Evolutionary conservation across 306 rosid genomes (phyloP).

Genomic region (Rosa chinensis): DNA sequence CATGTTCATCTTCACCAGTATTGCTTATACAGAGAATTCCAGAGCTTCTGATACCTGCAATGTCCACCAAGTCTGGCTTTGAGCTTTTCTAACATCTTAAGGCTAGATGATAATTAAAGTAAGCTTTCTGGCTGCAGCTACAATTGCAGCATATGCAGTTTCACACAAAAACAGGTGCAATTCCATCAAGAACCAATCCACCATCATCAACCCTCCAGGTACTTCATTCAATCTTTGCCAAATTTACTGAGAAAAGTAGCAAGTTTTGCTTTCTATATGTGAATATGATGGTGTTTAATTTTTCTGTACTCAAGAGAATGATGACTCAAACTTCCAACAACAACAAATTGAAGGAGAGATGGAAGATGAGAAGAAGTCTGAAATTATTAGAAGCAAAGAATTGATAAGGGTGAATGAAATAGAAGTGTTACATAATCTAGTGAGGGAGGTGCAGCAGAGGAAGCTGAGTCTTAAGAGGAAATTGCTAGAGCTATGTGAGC

Average conservation of each 20-base stretch:
- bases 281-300: conserved; percentile 9
- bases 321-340: conserved; percentile 22
- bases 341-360: conserved; percentile 20
- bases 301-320: conserved; percentile 22
- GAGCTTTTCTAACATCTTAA: conserved; percentile 10
- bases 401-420: conserved; percentile 12
- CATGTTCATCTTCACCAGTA: conserved; percentile 26
- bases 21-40: conserved; percentile 1
- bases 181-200: conserved; percentile 19
- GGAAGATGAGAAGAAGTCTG: conserved; percentile 25
- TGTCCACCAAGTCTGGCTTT: conserved; percentile 1
- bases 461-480: conserved; percentile 35
- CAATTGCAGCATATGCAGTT: conserved; percentile 39
- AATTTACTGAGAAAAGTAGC: not conserved
- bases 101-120: conserved; percentile 45
- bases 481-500: conserved; percentile 29
- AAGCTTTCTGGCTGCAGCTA: conserved; percentile 42
- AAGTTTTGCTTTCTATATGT: not conserved
- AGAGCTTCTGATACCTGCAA: conserved; percentile 11
- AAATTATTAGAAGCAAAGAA: not conserved
- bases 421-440: conserved; percentile 30
- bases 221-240: not conserved
- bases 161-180: conserved; percentile 21
- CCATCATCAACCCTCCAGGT: conserved; percentile 26
- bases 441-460: conserved; percentile 34